Base-by-base conservation (phyloP, 768 basidiomycete species). In the Kwoniella newhampshirensis region DNA sequence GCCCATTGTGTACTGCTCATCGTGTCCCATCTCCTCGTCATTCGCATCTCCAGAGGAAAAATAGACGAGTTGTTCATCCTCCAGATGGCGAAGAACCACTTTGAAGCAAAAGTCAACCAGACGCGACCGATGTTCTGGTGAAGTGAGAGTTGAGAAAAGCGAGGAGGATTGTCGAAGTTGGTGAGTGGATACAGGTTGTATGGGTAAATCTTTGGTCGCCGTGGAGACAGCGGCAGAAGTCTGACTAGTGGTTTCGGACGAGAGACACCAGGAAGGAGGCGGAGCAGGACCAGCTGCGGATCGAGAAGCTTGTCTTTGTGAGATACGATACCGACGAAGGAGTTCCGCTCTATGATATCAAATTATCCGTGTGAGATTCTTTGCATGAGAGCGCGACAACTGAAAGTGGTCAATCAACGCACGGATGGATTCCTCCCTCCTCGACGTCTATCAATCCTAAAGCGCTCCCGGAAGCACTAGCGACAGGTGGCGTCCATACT, bases 251-350 rank as follows among this genome's bases (percentile, higher is more conserved):
- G 2, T 20, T 8, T 30, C 25, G n/a, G 37, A 30, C 18, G 4
- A 18, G 11, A 40, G 23, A 32, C 59, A 37, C 68, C 68, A 70
- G 1, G 68, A 70, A 7, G 62, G 62, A 2, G 68, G 68, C 21
- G 68, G 64, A 7, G 63, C 62, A 12, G 68, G 68, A 36, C 68
- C 68, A 20, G 68, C 64, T 20, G 60, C 55, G 7, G 52, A 59
- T 45, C 68, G 43, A 4, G 59, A 44, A 8, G 62, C 62, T 48
- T 56, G 59, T 28, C 64, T 44, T 9, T 62, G 57, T 9, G 57
- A 48, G 3, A 62, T 18, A 6, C 64, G 52, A 0, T 50, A 39
- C 25, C 68, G 52, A 12, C 68, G 48, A 2, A 63, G 45, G 3
- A 66, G 39, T 46, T 70, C 68, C 4, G 68, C 68, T 11, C 67